These are phyloP conservation scores for Solanum pimpinellifolium DNA, from an alignment of 257 asterid species.

Conservation along the genomic window DNA sequence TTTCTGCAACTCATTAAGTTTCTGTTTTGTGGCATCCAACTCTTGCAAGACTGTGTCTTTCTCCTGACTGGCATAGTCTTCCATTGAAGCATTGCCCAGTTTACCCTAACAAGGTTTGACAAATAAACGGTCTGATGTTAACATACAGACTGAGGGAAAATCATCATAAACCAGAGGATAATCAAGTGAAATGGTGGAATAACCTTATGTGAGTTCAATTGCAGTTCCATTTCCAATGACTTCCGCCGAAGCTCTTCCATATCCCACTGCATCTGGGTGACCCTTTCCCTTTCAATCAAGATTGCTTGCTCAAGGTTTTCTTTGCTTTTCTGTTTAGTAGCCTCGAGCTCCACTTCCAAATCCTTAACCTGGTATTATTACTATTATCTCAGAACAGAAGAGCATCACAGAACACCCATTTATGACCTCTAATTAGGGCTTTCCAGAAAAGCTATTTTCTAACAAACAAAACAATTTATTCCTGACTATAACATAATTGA, in stretches of 20 bases:
- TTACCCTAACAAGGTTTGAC: slow-evolving; percentile 27
- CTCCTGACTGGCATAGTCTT: slow-evolving; percentile 23
- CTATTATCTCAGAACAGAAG: neutral
- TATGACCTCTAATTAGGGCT: neutral
- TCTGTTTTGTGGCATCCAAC: slow-evolving; percentile 44
- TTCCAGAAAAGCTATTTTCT: neutral
- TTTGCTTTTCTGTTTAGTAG: slow-evolving; percentile 68
- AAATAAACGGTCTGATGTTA: neutral
- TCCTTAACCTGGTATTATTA: slow-evolving; percentile 64
- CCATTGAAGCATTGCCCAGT: slow-evolving; percentile 16
- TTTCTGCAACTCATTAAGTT: slow-evolving; percentile 52
- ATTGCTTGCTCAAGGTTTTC: slow-evolving; percentile 93
- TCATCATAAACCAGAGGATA: slow-evolving; percentile 6
- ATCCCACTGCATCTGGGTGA: slow-evolving; percentile 98
- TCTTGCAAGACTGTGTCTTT: slow-evolving; percentile 38
- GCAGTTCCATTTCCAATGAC: slow-evolving; percentile 78
- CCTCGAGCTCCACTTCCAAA: slow-evolving; percentile 95
- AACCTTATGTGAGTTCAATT: slow-evolving; percentile 69
- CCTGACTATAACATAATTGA: neutral
- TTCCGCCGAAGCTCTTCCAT: slow-evolving; percentile 89
- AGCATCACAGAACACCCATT: neutral
- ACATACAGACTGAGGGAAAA: slow-evolving; percentile 1
- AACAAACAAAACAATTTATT: neutral
- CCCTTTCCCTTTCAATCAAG: slow-evolving; percentile 77
- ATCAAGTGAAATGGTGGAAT: neutral